These are phyloP conservation scores for Starmerella sp. DNA, from an alignment of 805 yeast genomes.

Conservation along the genomic window DNA sequence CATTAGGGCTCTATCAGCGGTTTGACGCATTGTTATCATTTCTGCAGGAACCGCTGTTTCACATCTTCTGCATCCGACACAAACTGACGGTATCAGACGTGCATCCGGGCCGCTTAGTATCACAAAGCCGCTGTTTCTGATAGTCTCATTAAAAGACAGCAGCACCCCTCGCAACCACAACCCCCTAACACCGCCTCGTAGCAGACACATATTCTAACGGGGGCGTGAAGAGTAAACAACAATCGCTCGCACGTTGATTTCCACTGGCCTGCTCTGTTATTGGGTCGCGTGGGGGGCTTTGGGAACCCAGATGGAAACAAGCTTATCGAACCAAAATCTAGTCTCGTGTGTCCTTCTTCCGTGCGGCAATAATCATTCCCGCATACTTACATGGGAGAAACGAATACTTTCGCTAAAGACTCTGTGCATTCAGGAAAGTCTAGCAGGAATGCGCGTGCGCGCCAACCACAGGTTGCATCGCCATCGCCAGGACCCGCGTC, in stretches of 20 bases:
- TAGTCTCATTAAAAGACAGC: not conserved
- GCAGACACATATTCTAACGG: not conserved
- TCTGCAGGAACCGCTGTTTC: constrained; percentile 2
- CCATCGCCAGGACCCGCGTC: not conserved
- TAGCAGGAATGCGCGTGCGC: not conserved
- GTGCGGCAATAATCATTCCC: not conserved
- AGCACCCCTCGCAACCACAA: not conserved
- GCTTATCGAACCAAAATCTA: not conserved
- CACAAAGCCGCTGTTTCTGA: not conserved
- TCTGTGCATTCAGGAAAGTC: not conserved
- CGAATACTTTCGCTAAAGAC: not conserved
- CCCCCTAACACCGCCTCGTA: not conserved
- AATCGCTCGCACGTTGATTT: not conserved
- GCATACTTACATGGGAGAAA: not conserved
- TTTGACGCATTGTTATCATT: not conserved
- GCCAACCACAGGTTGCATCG: not conserved
- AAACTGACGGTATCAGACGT: constrained; percentile 2
- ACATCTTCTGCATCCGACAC: not conserved
- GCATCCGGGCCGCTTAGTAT: constrained; percentile 2
- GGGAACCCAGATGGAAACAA: not conserved
- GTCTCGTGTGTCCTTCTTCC: not conserved
- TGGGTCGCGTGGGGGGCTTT: not conserved
- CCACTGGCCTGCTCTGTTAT: not conserved
- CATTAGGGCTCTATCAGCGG: not conserved
- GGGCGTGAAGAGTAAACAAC: not conserved